Conservation (phyloP, 139 green algal genomes). For the Chlorella sp. region DNA sequence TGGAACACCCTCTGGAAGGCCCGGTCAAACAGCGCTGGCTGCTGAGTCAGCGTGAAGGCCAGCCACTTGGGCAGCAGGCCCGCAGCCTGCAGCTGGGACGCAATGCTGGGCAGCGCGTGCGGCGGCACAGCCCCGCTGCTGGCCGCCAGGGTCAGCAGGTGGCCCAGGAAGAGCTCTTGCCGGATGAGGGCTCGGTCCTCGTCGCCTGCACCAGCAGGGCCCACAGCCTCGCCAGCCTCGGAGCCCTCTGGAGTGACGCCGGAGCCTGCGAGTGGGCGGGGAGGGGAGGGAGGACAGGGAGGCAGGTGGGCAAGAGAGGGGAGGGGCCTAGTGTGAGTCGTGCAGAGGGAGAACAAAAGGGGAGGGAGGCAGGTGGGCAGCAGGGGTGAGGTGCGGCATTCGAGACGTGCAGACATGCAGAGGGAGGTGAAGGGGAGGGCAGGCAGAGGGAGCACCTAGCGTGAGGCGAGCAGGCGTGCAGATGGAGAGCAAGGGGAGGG, state of each 20-base stretch:
- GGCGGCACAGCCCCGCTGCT: conserved; percentile 43
- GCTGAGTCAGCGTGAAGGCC: conserved; percentile 68
- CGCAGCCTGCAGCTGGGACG: conserved; percentile 53
- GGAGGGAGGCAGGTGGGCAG: background rate
- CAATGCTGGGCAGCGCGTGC: conserved; percentile 64
- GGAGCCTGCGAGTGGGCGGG: background rate
- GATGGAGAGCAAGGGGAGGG: too few relatives aligned
- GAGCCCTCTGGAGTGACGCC: background rate
- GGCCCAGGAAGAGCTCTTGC: conserved; percentile 71
- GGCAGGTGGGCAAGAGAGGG: too few relatives aligned
- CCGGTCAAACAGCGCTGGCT: conserved; percentile 72
- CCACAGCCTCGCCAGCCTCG: background rate
- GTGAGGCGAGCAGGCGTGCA: too few relatives aligned
- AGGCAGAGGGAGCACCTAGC: too few relatives aligned
- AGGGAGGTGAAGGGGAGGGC: background rate
- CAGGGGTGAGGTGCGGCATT: background rate
- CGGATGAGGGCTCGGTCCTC: conserved; percentile 44
- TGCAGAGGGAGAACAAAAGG: too few relatives aligned
- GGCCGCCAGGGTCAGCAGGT: conserved; percentile 65
- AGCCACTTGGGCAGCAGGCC: conserved; percentile 84
- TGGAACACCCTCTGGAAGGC: conserved; percentile 71
- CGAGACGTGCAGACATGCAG: too few relatives aligned
- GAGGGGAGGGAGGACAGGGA: background rate
- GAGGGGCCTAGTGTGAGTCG: too few relatives aligned
- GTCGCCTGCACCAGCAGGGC: conserved; percentile 25